These are phyloP conservation scores for Coniella vitis DNA, from an alignment of 2,329 filamentous ascomycete genomes.

Conservation along the genomic window DNA sequence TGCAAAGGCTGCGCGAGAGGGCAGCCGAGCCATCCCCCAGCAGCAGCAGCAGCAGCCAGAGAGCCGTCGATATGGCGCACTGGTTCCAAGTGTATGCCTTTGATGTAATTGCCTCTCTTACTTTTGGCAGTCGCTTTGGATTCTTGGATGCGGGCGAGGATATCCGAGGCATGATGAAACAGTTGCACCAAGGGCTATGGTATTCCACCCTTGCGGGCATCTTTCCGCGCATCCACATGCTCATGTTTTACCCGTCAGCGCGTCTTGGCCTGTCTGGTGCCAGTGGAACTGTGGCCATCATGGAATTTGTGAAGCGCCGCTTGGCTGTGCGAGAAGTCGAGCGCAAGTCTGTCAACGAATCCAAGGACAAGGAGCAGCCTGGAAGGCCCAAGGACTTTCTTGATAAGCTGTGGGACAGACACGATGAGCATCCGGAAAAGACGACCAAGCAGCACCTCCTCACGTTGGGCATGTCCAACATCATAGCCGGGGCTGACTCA, in stretches of 20 bases:
- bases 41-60: conserved; percentile 7
- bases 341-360: neutral
- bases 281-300: conserved; percentile 1
- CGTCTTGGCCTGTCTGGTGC: conserved; percentile 9
- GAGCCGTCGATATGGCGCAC: conserved; percentile 31
- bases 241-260: conserved; percentile 7
- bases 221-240: conserved; percentile 4
- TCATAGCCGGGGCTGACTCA: conserved; percentile 36
- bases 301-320: conserved; percentile 8
- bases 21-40: no score
- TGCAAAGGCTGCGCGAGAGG: conserved; percentile 30
- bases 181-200: conserved; percentile 4
- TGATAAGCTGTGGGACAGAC: conserved; percentile 33
- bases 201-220: conserved; percentile 9
- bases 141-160: conserved; percentile 41
- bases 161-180: conserved; percentile 30
- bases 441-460: conserved; percentile 32
- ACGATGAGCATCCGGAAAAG: conserved; percentile 33
- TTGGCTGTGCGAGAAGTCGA: conserved; percentile 7
- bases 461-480: conserved; percentile 24
- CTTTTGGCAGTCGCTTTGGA: conserved; percentile 31
- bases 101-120: conserved; percentile 46
- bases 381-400: conserved; percentile 30
- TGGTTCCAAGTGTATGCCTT: conserved; percentile 43
- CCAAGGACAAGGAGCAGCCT: neutral